Evolutionary conservation across 2,329 filamentous ascomycete species (phyloP).

Genomic region (Scytalidium sp.): DNA sequence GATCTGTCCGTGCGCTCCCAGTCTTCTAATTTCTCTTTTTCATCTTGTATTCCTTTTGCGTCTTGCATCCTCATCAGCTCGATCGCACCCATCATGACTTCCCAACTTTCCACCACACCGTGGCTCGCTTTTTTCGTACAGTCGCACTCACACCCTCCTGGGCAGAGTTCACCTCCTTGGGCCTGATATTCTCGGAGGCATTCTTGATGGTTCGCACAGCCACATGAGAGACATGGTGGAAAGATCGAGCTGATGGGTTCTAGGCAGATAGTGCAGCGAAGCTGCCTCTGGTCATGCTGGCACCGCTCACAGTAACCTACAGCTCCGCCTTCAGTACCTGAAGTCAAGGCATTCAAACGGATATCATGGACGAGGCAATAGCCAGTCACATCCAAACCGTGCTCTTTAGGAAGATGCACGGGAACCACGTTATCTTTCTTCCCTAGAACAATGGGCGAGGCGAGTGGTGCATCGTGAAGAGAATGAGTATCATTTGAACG

Average conservation of each 20-base stretch:
- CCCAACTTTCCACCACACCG: conserved; percentile 60
- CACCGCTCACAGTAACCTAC: conserved; percentile 49
- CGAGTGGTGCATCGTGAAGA: conserved; percentile 17
- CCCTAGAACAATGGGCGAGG: conserved; percentile 53
- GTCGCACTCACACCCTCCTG: conserved; percentile 63
- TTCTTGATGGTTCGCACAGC: conserved; percentile 57
- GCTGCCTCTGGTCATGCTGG: conserved; percentile 51
- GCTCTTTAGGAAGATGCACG: conserved; percentile 41
- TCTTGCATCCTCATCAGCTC: conserved; percentile 22
- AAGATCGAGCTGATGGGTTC: conserved; percentile 60
- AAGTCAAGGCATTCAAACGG: conserved; percentile 55
- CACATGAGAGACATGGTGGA: conserved; percentile 59
- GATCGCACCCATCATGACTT: conserved; percentile 45
- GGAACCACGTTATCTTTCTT: conserved; percentile 52
- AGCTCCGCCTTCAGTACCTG: conserved; percentile 35
- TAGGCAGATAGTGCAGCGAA: conserved; percentile 60
- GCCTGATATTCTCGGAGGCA: conserved; percentile 36
- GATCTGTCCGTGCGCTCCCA: conserved; percentile 18
- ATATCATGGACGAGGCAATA: conserved; percentile 61
- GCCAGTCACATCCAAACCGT: conserved; percentile 60
- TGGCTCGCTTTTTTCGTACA: conserved; percentile 55
- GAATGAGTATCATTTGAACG: conserved; percentile 21
- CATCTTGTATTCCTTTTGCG: conserved; percentile 7
- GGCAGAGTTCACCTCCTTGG: conserved; percentile 48
- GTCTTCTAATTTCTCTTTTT: conserved; percentile 15